A percentile compares a stretch with the other conserved stretches of the same genome.
Evolutionary conservation across 768 basidiomycete species (phyloP).

Genomic region (Boletus reticuloceps): DNA sequence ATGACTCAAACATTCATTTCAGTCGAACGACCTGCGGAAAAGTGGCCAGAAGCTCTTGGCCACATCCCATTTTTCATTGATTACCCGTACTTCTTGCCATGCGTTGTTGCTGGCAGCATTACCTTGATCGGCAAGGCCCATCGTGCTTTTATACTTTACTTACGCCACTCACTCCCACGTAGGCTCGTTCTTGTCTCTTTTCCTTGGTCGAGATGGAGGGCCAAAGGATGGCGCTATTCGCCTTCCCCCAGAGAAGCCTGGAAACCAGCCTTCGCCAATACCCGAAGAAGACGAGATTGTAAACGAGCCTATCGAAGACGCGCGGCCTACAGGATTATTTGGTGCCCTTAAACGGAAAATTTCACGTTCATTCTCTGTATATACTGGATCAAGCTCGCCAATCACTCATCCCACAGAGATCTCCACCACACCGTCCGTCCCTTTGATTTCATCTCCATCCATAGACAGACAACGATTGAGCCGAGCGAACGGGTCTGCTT

Average conservation of each 20-base stretch:
- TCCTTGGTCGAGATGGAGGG: conserved; percentile 90
- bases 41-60: conserved; percentile 79
- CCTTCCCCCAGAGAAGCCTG: conserved; percentile 73
- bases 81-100: conserved; percentile 92
- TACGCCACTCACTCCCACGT: not conserved
- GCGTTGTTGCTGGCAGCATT: conserved; percentile 70
- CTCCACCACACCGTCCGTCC: conserved; percentile 40
- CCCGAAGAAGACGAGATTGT: conserved; percentile 63
- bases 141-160: not conserved
- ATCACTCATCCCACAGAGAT: conserved; percentile 36
- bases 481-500: conserved; percentile 72
- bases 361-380: conserved; percentile 55
- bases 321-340: conserved; percentile 34
- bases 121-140: conserved; percentile 60
- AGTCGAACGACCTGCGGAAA: conserved; percentile 83
- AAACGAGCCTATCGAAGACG: conserved; percentile 45
- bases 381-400: conserved; percentile 53
- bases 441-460: conserved; percentile 41
- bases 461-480: conserved; percentile 49
- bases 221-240: conserved; percentile 83
- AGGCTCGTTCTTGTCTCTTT: conserved; percentile 88
- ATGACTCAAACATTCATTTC: conserved; percentile 12
- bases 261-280: conserved; percentile 45
- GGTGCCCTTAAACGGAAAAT: conserved; percentile 46
- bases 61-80: conserved; percentile 62